Conservation (phyloP, 2,329 filamentous ascomycete genomes). For the Fusarium aywerte region DNA sequence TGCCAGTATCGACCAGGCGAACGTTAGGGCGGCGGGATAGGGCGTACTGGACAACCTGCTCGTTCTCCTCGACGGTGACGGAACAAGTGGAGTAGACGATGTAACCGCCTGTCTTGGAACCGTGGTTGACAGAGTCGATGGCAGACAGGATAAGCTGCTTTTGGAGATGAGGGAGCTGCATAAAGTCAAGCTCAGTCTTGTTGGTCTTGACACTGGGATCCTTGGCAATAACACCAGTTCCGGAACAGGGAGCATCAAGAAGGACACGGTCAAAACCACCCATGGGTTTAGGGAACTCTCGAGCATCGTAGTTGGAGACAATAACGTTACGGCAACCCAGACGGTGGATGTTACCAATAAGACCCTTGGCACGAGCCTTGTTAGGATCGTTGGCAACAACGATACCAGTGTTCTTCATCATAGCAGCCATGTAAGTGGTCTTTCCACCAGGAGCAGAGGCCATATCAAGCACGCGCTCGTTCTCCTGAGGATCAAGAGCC, state of each 20-base stretch:
- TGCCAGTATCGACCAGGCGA: slow-evolving; percentile 88
- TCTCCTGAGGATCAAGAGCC: slow-evolving; percentile 92
- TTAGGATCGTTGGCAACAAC: slow-evolving; percentile 97
- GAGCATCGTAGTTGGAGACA: slow-evolving; percentile 94
- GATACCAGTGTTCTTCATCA: slow-evolving; percentile 96
- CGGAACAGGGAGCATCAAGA: slow-evolving; percentile 94
- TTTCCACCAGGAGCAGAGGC: slow-evolving; percentile 95
- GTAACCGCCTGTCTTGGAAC: slow-evolving; percentile 92
- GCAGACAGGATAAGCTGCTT: slow-evolving; percentile 93
- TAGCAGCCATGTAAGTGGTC: slow-evolving; percentile 92
- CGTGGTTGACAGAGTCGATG: slow-evolving; percentile 93
- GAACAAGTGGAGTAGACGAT: slow-evolving; percentile 97
- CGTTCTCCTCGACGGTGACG: slow-evolving; percentile 90
- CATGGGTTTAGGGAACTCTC: slow-evolving; percentile 93
- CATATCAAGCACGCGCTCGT: slow-evolving; percentile 93
- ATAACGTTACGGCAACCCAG: slow-evolving; percentile 93
- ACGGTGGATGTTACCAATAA: slow-evolving; percentile 98
- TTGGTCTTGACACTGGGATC: slow-evolving; percentile 98
- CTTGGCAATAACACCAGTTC: slow-evolving; percentile 97
- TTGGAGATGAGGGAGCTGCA: slow-evolving; percentile 91
- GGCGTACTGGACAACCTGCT: slow-evolving; percentile 93
- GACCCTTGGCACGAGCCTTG: slow-evolving; percentile 91
- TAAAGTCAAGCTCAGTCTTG: slow-evolving; percentile 95
- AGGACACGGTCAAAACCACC: slow-evolving; percentile 95
- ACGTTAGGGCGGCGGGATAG: slow-evolving; percentile 93